These are phyloP conservation scores for Tetragonia tetragonoides DNA, from an alignment of 148 eudicot species.

Conservation along the genomic window DNA sequence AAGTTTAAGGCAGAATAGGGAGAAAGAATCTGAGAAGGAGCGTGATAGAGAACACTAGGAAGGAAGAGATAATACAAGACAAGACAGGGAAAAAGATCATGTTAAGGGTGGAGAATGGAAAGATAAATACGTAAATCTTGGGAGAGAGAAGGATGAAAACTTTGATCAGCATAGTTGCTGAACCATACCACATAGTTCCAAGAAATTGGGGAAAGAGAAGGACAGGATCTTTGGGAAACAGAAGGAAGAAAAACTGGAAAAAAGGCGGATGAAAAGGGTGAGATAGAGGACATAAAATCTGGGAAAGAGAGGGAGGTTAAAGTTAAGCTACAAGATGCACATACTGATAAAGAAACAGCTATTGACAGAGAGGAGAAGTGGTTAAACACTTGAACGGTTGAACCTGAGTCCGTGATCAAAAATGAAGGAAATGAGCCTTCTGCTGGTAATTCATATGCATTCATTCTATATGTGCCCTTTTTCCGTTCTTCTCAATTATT, in stretches of 20 bases:
- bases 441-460: too few species aligned
- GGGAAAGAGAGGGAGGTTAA: constrained; percentile 23
- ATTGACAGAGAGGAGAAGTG: constrained; percentile 32
- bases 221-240: constrained; percentile 24
- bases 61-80: constrained; percentile 41
- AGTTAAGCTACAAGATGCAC: constrained; percentile 24
- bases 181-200: too few species aligned
- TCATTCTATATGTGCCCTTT: background rate
- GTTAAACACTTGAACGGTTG: too few species aligned
- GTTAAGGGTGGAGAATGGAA: constrained; percentile 39
- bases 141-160: constrained; percentile 25
- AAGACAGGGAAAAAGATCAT: constrained; percentile 40
- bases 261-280: constrained; percentile 16
- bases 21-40: constrained; percentile 40
- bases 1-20: constrained; percentile 42
- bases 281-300: constrained; percentile 19
- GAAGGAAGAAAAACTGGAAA: constrained; percentile 18
- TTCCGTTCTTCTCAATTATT: too few species aligned
- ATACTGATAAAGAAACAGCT: constrained; percentile 26
- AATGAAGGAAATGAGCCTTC: too few species aligned
- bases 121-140: constrained; percentile 34
- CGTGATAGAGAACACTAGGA: constrained; percentile 48
- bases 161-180: constrained; percentile 31
- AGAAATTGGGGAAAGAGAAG: constrained; percentile 23
- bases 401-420: too few species aligned